Base-by-base conservation (phyloP, 139 green algal species). In the Dunaliella primolecta region DNA sequence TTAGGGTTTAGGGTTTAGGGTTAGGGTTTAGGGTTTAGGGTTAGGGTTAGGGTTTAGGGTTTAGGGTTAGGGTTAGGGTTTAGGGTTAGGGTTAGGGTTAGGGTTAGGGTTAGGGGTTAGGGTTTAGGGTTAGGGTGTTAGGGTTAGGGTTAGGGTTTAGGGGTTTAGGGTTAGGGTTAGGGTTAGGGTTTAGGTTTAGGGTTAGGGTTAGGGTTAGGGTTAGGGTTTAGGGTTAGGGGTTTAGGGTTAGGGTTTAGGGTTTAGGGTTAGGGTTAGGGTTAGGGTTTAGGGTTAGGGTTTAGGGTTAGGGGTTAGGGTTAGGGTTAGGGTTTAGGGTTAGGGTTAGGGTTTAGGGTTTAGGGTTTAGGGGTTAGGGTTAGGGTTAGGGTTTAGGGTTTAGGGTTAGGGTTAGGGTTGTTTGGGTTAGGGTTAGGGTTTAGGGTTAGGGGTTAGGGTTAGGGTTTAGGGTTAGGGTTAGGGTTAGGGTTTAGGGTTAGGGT, bases 11-110 rank as follows among this genome's bases (percentile, higher is more conserved):
- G 20, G 23, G 56, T 20, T 20, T 72, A n/a, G 23, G 56, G 56
- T 20, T 72, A 23, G 20, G n/a, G n/a, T n/a, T n/a, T n/a, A n/a
- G n/a, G n/a, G n/a, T n/a, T n/a, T n/a, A n/a, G n/a, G n/a, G n/a
- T n/a, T n/a, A n/a, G n/a, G n/a, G n/a, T n/a, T n/a, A n/a, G 20
- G 23, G 56, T 20, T 20, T 72, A n/a, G 23, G 56, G 56, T 20
- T 72, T 72, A 72, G 56, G 56, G 56, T 72, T 72, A 72, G 56
- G 56, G 56, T 72, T 72, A 72, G 56, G 56, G 56, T 72, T 72
- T 29, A 23, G 56, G 56, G 20, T 72, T 29, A 23, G 56, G 56
- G 20, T 72, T 29, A 23, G 56, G 56, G 20, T 72, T 29, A 23
- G 56, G 56, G 20, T 72, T 29, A 23, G 56, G 56, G n/a, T n/a